phyloP scores from a whole-genome alignment of 192 early-diverging fungal species.

The Coemansia sp. region DNA sequence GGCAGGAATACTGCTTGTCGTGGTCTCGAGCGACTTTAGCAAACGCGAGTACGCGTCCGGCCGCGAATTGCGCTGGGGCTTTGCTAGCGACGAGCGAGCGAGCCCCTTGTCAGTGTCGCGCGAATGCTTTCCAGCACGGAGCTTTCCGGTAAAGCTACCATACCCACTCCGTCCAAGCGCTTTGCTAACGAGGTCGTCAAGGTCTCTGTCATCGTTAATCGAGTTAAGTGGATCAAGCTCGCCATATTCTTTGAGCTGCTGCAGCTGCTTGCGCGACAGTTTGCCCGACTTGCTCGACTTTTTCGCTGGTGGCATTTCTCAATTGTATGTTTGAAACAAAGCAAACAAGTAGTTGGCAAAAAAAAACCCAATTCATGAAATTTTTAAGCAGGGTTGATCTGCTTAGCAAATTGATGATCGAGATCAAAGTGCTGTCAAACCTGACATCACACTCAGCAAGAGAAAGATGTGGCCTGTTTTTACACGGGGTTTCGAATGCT shows the following conservation, averaged over 20 bases:
- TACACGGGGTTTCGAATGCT: not conserved
- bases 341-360: not conserved
- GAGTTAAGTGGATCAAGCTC: conserved; percentile 56
- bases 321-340: not conserved
- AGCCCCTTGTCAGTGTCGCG: not conserved
- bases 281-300: conserved; percentile 33
- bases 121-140: not conserved
- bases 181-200: conserved; percentile 47
- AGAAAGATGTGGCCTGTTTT: not conserved
- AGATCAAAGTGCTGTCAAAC: not conserved
- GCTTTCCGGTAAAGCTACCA: conserved; percentile 23
- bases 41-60: conserved; percentile 40
- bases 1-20: not conserved
- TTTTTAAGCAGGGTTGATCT: not conserved
- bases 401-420: not conserved
- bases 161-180: conserved; percentile 41
- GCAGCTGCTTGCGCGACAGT: conserved; percentile 50
- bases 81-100: not conserved
- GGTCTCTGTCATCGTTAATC: conserved; percentile 26
- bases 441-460: too few species aligned
- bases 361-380: not conserved
- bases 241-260: conserved; percentile 68
- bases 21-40: conserved; percentile 25
- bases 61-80: conserved; percentile 8
- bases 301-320: conserved; percentile 42